These are phyloP conservation scores for Byssoonygena ceratinophila DNA, from an alignment of 2,329 filamentous ascomycete species.

Conservation along the genomic window DNA sequence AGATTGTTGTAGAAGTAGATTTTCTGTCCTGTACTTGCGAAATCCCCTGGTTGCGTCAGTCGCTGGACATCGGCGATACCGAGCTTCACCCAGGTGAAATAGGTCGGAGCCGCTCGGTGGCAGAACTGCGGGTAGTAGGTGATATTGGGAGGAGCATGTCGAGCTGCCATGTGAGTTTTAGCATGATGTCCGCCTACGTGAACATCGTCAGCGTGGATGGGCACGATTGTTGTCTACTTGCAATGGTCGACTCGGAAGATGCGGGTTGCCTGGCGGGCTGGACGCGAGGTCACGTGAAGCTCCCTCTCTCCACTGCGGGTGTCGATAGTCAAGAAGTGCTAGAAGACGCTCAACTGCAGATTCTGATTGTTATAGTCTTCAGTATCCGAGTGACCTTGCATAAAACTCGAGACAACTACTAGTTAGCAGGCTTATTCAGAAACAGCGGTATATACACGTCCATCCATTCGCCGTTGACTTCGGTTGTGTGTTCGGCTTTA, in stretches of 20 bases:
- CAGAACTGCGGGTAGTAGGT: slow-evolving; percentile 50
- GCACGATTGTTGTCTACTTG: neutral
- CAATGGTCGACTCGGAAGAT: neutral
- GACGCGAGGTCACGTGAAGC: too few relatives aligned
- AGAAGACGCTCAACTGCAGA: too few relatives aligned
- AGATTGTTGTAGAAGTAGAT: slow-evolving; percentile 61
- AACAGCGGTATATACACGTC: slow-evolving; percentile 5
- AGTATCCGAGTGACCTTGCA: slow-evolving; percentile 9
- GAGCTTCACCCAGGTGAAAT: slow-evolving; percentile 53
- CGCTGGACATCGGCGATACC: slow-evolving; percentile 46
- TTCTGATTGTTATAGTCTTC: too few relatives aligned
- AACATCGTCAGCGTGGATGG: neutral
- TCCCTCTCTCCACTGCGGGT: too few relatives aligned
- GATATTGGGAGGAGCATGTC: neutral
- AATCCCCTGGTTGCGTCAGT: slow-evolving; percentile 35
- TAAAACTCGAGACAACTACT: too few relatives aligned
- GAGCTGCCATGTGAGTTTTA: slow-evolving; percentile 1
- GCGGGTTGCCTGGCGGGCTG: too few relatives aligned
- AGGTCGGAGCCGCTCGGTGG: slow-evolving; percentile 51
- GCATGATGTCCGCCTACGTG: neutral
- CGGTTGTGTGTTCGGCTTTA: slow-evolving; percentile 8
- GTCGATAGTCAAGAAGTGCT: too few relatives aligned
- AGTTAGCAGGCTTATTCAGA: too few relatives aligned
- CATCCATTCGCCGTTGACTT: slow-evolving; percentile 6
- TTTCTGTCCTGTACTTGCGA: slow-evolving; percentile 37